A percentile compares a stretch with the other conserved stretches of the same genome.
Evolutionary conservation across 2,329 filamentous ascomycete genomes (phyloP).

Genomic region (Fusarium sp.): DNA sequence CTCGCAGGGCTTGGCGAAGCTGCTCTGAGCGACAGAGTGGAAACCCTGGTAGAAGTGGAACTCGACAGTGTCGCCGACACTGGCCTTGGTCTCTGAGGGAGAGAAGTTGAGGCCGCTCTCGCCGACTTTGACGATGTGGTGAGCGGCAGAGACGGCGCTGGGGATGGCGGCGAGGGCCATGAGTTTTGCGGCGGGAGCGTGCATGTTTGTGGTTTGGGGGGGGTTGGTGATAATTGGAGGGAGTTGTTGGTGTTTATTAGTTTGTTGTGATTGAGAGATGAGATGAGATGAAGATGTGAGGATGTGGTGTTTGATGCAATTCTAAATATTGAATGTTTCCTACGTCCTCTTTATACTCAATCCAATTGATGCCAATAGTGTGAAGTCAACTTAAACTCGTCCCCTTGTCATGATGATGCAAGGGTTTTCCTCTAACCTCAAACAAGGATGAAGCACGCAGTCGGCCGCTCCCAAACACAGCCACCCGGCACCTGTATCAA

Average conservation of each 20-base stretch:
- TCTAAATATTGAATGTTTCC: not conserved
- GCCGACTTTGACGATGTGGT: slow-evolving; percentile 46
- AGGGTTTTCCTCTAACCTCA: slow-evolving; percentile 28
- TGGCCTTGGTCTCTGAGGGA: slow-evolving; percentile 65
- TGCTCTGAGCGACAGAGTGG: slow-evolving; percentile 72
- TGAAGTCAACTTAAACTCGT: slow-evolving; percentile 15
- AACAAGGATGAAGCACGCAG: slow-evolving; percentile 38
- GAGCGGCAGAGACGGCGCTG: slow-evolving; percentile 26
- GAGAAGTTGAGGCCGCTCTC: slow-evolving; percentile 59
- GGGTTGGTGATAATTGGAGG: not conserved
- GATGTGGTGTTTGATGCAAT: slow-evolving; percentile 8
- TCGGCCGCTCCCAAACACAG: slow-evolving; percentile 36
- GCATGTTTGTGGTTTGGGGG: slow-evolving; percentile 24
- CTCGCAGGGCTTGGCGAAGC: slow-evolving; percentile 70
- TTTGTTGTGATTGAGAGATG: not conserved
- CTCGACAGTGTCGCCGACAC: slow-evolving; percentile 61
- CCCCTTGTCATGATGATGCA: not conserved
- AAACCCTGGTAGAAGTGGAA: slow-evolving; percentile 63
- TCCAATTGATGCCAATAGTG: slow-evolving; percentile 6
- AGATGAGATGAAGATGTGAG: not conserved
- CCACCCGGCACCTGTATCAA: slow-evolving; percentile 18
- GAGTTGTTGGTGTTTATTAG: not conserved
- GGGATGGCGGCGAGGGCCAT: slow-evolving; percentile 32
- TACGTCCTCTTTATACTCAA: slow-evolving; percentile 27
- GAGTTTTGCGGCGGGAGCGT: slow-evolving; percentile 28